phyloP scores from a whole-genome alignment of 2,329 filamentous ascomycete species.

The Colletotrichum tofieldiae region DNA sequence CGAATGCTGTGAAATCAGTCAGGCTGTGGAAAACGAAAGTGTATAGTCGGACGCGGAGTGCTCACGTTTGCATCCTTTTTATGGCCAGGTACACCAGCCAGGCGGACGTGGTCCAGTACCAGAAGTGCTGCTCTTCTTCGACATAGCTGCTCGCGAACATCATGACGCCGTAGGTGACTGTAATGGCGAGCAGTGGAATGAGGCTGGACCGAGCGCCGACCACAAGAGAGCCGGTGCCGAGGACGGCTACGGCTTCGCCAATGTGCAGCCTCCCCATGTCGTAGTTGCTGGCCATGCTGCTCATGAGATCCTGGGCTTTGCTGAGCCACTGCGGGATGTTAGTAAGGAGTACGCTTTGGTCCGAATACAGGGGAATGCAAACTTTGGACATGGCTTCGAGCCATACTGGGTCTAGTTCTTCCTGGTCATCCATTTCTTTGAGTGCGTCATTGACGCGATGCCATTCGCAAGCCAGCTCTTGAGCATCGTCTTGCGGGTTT shows the following conservation, averaged over 20 bases:
- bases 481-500: slow-evolving; percentile 63
- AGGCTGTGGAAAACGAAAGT: background rate
- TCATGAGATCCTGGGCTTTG: slow-evolving; percentile 84
- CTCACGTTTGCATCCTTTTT: slow-evolving; percentile 61
- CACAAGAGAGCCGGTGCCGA: slow-evolving; percentile 32
- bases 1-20: slow-evolving; percentile 11
- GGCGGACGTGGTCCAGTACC: slow-evolving; percentile 89
- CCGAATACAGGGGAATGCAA: slow-evolving; percentile 25
- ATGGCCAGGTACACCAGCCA: slow-evolving; percentile 75
- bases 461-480: slow-evolving; percentile 81
- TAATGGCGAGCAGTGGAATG: slow-evolving; percentile 65
- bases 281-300: slow-evolving; percentile 93
- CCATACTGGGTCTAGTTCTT: slow-evolving; percentile 57
- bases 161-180: slow-evolving; percentile 81
- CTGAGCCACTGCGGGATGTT: slow-evolving; percentile 71
- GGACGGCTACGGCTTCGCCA: slow-evolving; percentile 58
- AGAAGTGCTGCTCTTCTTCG: slow-evolving; percentile 98
- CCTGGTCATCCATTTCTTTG: slow-evolving; percentile 41
- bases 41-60: background rate
- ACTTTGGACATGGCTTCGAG: slow-evolving; percentile 62
- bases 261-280: slow-evolving; percentile 75
- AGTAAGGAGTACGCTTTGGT: background rate
- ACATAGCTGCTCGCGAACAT: slow-evolving; percentile 99
- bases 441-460: slow-evolving; percentile 51
- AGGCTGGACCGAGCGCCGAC: slow-evolving; percentile 46